Evolutionary conservation across 768 basidiomycete species (phyloP).

Genomic region (Amanita brunnescens): DNA sequence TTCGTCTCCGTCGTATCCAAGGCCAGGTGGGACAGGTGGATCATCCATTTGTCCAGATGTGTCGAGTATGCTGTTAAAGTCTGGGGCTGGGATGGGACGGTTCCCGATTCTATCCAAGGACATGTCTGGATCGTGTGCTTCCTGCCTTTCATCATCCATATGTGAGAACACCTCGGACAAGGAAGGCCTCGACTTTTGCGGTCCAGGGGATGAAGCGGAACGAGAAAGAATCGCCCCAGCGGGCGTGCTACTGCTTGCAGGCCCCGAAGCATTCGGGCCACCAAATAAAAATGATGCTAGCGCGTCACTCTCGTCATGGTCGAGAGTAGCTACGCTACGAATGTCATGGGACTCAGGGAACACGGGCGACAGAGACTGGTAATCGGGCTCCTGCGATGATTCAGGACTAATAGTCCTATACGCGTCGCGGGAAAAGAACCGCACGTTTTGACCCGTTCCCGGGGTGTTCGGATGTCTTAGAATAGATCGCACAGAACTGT

Average conservation of each 20-base stretch:
- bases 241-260: slow-evolving; percentile 20
- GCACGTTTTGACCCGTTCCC: slow-evolving; percentile 71
- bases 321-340: not conserved
- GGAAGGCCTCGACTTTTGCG: slow-evolving; percentile 33
- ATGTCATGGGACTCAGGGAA: slow-evolving; percentile 7
- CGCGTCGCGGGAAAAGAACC: slow-evolving; percentile 66
- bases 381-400: slow-evolving; percentile 37
- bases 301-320: slow-evolving; percentile 11
- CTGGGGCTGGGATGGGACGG: slow-evolving; percentile 29
- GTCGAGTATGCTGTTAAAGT: slow-evolving; percentile 48
- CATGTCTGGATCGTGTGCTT: slow-evolving; percentile 9
- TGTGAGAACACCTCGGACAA: slow-evolving; percentile 45
- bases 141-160: slow-evolving; percentile 18
- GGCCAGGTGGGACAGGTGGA: slow-evolving; percentile 37
- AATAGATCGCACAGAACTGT: slow-evolving; percentile 60
- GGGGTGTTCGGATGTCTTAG: slow-evolving; percentile 64
- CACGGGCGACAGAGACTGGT: slow-evolving; percentile 17
- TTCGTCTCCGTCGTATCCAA: slow-evolving; percentile 30
- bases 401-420: slow-evolving; percentile 63
- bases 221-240: slow-evolving; percentile 22
- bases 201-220: slow-evolving; percentile 25
- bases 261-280: slow-evolving; percentile 18
- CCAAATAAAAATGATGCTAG: slow-evolving; percentile 23
- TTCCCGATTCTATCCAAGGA: slow-evolving; percentile 28
- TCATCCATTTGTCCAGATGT: slow-evolving; percentile 48